These are phyloP conservation scores for Trametes sp. DNA, from an alignment of 1,284 basidiomycete species.

Conservation along the genomic window DNA sequence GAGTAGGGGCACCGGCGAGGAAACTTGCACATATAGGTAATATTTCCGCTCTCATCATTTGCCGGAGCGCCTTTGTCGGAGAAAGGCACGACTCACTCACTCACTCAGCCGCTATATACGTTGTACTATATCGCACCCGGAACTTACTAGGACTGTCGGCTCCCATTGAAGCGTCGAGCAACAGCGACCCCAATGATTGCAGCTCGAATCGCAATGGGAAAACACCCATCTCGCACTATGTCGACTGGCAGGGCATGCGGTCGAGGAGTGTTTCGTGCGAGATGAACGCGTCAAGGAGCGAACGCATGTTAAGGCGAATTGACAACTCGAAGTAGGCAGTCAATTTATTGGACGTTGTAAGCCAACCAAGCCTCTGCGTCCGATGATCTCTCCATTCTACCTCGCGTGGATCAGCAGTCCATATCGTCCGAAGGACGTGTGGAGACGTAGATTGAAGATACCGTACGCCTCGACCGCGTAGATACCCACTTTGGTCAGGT, in stretches of 20 bases:
- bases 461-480: conserved; percentile 92
- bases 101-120: no score
- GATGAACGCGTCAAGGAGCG: conserved; percentile 6
- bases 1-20: no score
- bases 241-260: not conserved
- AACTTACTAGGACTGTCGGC: no score
- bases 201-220: no score
- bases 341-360: conserved; percentile 77
- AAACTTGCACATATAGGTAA: no score
- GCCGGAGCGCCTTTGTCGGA: no score
- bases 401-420: not conserved
- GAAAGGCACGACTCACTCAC: no score
- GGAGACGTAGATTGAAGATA: conserved; percentile 75
- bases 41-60: no score
- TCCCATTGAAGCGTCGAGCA: no score
- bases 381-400: conserved; percentile 93
- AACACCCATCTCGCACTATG: not conserved
- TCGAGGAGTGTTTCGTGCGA: not conserved
- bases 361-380: conserved; percentile 84
- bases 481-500: conserved; percentile 81
- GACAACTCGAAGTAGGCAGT: conserved; percentile 13
- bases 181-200: no score
- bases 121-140: no score
- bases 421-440: not conserved
- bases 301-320: conserved; percentile 27